Conservation (phyloP, 139 green algal species). For the Pseudopediastrum boryanum region DNA sequence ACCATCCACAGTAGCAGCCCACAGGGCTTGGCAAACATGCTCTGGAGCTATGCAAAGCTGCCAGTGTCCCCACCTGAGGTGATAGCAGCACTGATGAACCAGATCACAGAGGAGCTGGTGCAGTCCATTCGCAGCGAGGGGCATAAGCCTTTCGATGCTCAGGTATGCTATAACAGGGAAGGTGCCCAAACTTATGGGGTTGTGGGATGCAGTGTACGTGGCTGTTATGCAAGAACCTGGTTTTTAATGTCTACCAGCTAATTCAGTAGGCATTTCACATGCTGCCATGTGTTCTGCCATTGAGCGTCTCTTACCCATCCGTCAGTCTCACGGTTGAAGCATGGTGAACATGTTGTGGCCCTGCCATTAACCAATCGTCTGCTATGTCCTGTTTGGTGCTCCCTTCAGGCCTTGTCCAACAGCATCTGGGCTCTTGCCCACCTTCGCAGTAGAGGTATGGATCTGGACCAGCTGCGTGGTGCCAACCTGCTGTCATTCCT, state of each 20-base stretch:
- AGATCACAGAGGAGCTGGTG: slow-evolving; percentile 58
- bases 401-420: slow-evolving; percentile 60
- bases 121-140: slow-evolving; percentile 19
- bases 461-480: slow-evolving; percentile 45
- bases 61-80: slow-evolving; percentile 41
- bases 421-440: slow-evolving; percentile 65
- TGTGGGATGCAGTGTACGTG: too few species aligned
- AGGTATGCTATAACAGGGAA: too few species aligned
- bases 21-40: slow-evolving; percentile 64
- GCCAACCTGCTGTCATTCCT: slow-evolving; percentile 45
- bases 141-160: slow-evolving; percentile 47
- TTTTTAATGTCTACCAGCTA: too few species aligned
- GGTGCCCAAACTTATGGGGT: too few species aligned
- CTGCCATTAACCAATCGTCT: not conserved
- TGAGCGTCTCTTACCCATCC: too few species aligned
- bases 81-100: slow-evolving; percentile 40
- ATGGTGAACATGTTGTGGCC: too few species aligned
- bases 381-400: not conserved
- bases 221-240: too few species aligned
- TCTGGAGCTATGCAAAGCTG: slow-evolving; percentile 67
- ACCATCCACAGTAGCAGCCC: slow-evolving; percentile 44
- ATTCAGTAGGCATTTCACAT: too few species aligned
- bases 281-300: too few species aligned
- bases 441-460: slow-evolving; percentile 43
- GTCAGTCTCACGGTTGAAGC: too few species aligned